These are phyloP conservation scores for Mycena crocata DNA, from an alignment of 768 basidiomycete genomes.

Conservation along the genomic window DNA sequence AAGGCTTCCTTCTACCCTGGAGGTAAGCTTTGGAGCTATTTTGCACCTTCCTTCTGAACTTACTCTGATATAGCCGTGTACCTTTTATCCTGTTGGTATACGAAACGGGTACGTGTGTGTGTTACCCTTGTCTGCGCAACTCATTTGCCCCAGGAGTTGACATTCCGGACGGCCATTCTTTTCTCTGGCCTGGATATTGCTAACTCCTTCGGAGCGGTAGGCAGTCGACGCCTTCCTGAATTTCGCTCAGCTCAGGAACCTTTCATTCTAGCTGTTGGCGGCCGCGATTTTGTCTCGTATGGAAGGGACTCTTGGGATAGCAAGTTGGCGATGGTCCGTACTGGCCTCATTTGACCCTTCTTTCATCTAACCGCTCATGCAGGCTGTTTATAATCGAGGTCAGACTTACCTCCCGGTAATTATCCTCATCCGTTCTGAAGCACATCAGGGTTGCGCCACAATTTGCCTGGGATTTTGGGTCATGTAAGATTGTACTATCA, in stretches of 20 bases:
- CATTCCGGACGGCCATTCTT: constrained; percentile 70
- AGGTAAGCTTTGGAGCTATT: neutral
- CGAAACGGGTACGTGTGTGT: constrained; percentile 56
- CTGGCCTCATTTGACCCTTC: constrained; percentile 19
- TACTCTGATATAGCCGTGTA: constrained; percentile 41
- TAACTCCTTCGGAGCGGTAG: constrained; percentile 74
- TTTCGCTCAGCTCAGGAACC: neutral
- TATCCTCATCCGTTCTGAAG: neutral
- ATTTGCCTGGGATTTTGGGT: constrained; percentile 66
- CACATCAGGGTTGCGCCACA: constrained; percentile 68
- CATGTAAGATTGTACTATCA: constrained; percentile 57
- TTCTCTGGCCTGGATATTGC: constrained; percentile 71
- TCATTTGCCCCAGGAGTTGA: constrained; percentile 63
- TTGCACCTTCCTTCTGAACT: neutral
- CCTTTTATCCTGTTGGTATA: constrained; percentile 67
- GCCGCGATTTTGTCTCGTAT: constrained; percentile 79
- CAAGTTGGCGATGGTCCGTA: constrained; percentile 75
- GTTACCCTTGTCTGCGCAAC: neutral
- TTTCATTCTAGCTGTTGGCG: constrained; percentile 64
- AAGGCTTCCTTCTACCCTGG: constrained; percentile 77
- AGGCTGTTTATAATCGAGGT: constrained; percentile 82
- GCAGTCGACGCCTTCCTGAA: constrained; percentile 28
- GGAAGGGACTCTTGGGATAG: constrained; percentile 74
- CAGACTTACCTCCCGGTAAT: neutral
- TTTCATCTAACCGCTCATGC: constrained; percentile 1